Conservation (phyloP, 371 early-diverging fungal species). For the Apophysomyces ossiformis region DNA sequence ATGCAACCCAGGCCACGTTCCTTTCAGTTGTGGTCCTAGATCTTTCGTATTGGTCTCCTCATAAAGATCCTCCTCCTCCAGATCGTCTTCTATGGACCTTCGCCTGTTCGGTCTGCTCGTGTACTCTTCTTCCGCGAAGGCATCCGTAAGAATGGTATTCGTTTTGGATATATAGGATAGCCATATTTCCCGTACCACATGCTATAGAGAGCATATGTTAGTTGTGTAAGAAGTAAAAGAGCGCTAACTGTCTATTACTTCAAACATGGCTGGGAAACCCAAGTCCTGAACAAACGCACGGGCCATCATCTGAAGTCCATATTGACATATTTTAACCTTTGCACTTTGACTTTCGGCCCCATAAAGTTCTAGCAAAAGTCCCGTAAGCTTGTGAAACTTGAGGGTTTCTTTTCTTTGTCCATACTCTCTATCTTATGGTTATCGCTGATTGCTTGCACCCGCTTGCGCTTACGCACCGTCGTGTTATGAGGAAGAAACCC, state of each 20-base stretch:
- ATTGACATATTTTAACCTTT: conserved; percentile 24
- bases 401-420: too few relatives aligned
- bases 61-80: conserved; percentile 1
- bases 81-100: conserved; percentile 2
- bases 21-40: neutral
- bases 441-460: neutral
- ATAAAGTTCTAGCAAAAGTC: conserved; percentile 1
- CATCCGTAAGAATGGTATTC: conserved; percentile 19
- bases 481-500: neutral
- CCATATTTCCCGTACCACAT: conserved; percentile 41
- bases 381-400: neutral
- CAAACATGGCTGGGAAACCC: conserved; percentile 35
- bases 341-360: conserved; percentile 18
- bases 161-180: conserved; percentile 28
- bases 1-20: conserved; percentile 17
- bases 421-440: neutral
- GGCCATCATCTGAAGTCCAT: conserved; percentile 23
- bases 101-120: neutral
- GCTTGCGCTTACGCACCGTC: conserved; percentile 3
- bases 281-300: conserved; percentile 34
- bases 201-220: conserved; percentile 11
- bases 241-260: conserved; percentile 17
- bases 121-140: conserved; percentile 18
- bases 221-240: neutral
- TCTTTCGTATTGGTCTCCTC: conserved; percentile 3